A percentile compares a stretch with the other conserved stretches of the same genome.
Conservation (phyloP, 208 protist species). For the Trypanosoma brucei region DNA sequence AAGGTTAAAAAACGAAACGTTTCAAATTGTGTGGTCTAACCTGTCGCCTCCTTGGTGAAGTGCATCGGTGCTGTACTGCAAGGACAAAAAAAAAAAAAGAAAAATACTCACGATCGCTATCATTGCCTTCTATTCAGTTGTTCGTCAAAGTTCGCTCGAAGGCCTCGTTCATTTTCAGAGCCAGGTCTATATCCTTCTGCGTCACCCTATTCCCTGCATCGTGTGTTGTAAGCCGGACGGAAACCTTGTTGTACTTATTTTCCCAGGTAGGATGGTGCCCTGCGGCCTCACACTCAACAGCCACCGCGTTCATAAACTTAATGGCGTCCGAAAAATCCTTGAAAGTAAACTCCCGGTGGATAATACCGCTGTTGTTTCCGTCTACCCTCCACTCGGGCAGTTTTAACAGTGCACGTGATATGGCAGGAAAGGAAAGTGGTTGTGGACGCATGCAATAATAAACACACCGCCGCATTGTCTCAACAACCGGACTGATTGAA, state of each 20-base stretch:
- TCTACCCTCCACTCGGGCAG: slow-evolving; percentile 64
- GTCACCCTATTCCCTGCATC: slow-evolving; percentile 85
- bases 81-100: not conserved
- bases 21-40: no score
- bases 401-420: slow-evolving; percentile 83
- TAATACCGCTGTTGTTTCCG: slow-evolving; percentile 41
- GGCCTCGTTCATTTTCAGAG: slow-evolving; percentile 49
- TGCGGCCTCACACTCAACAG: slow-evolving; percentile 72
- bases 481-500: no score
- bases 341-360: slow-evolving; percentile 72
- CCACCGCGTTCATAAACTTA: slow-evolving; percentile 87
- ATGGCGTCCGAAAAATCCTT: slow-evolving; percentile 87
- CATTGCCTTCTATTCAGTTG: not conserved
- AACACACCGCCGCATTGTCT: slow-evolving; percentile 7
- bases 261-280: slow-evolving; percentile 95
- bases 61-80: not conserved
- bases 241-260: slow-evolving; percentile 93
- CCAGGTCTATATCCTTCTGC: slow-evolving; percentile 75
- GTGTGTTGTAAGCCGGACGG: slow-evolving; percentile 92
- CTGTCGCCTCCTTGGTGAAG: no score
- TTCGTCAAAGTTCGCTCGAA: slow-evolving; percentile 14
- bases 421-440: slow-evolving; percentile 61
- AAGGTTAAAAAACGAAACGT: no score
- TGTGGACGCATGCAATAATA: not conserved
- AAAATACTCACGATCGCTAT: not conserved